A percentile compares a stretch with the other conserved stretches of the same genome.
Conservation (phyloP, 2,329 filamentous ascomycete genomes). For the Lizonia empirigonia region DNA sequence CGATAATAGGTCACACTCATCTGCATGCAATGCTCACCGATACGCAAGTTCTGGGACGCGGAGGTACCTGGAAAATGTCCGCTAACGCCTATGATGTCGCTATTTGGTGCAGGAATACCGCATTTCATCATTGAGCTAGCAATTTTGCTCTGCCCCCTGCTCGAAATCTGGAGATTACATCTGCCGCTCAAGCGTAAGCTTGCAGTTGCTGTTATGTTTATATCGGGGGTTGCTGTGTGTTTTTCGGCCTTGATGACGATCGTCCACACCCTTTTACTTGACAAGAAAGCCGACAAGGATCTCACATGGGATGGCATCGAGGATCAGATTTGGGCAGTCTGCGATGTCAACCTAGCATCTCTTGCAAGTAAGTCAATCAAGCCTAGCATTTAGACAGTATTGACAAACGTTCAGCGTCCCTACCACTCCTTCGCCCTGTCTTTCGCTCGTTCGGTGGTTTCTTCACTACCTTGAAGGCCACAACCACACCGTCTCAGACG, state of each 20-base stretch:
- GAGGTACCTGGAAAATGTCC: slow-evolving; percentile 21
- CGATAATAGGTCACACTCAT: slow-evolving; percentile 22
- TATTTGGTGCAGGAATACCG: slow-evolving; percentile 24
- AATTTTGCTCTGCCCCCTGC: slow-evolving; percentile 28
- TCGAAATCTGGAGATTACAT: slow-evolving; percentile 27
- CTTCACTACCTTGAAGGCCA: slow-evolving; percentile 15
- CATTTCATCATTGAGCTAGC: slow-evolving; percentile 32
- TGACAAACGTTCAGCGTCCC: slow-evolving; percentile 19
- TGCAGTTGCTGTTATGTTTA: slow-evolving; percentile 30
- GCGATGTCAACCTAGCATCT: slow-evolving; percentile 32
- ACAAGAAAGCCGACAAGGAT: slow-evolving; percentile 20
- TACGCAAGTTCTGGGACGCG: slow-evolving; percentile 28
- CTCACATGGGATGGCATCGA: slow-evolving; percentile 30
- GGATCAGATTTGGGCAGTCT: slow-evolving; percentile 34
- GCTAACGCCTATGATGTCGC: slow-evolving; percentile 26
- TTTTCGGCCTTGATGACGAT: slow-evolving; percentile 27
- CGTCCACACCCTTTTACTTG: slow-evolving; percentile 22
- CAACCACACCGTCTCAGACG: neutral
- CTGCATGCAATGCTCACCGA: slow-evolving; percentile 26
- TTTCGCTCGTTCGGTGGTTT: slow-evolving; percentile 23
- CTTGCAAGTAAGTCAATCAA: slow-evolving; percentile 22
- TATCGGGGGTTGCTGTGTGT: slow-evolving; percentile 27
- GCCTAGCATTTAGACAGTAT: accelerated
- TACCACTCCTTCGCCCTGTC: slow-evolving; percentile 27
- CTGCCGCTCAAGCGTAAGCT: slow-evolving; percentile 22